Evolutionary conservation across 495 filamentous ascomycete genomes (phyloP), one percentile per base, ranked within the genome.

Genomic region (Lasiosphaeria miniovina): DNA sequence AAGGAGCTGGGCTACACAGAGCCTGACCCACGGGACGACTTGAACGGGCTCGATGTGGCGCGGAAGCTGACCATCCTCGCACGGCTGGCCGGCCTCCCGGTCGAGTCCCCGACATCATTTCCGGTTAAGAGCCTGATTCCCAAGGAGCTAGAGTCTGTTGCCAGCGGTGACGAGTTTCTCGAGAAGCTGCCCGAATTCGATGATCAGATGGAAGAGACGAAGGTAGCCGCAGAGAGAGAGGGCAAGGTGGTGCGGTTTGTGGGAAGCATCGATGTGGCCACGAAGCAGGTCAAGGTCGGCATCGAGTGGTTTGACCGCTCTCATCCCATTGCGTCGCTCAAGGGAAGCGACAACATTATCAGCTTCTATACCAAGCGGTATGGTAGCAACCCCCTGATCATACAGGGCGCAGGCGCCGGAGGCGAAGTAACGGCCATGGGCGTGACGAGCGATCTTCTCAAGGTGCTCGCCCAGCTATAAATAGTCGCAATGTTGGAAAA

Each of bases 331-430:
- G 94, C 93, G 35, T 88, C 89, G 40, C 78, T 98, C 58, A 95
- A 96, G 80, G 94, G 94, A 41, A 96, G 91, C 74, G 94, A 96
- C 71, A 98, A 98, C 78, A 93, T 97, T 69, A 94, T 98, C 68
- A 94, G 86, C 81, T 96, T 98, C 81, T 96, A 94, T 75, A 97
- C 94, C 49, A 88, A 93, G 79, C 84, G 94, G 65, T 98, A 98
- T 70, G 91, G 90, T 43, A 79, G 78, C 59, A 95, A 92, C 71
- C 90, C 94, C 11, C 75, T 97, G 56, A 94, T 97, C 69, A 85
- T 98, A 52, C 92, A 96, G 80, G 94, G 94, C 59, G 93, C 91
- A 41, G 94, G 93, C 54, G 94, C 94, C 55, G 94, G 94, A 65
- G 91, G 88, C 46, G 93, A 96, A 34, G 91, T 97, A 40, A 98